Evolutionary conservation across 805 yeast species (phyloP).

Genomic region (Kazachstania taianensis): DNA sequence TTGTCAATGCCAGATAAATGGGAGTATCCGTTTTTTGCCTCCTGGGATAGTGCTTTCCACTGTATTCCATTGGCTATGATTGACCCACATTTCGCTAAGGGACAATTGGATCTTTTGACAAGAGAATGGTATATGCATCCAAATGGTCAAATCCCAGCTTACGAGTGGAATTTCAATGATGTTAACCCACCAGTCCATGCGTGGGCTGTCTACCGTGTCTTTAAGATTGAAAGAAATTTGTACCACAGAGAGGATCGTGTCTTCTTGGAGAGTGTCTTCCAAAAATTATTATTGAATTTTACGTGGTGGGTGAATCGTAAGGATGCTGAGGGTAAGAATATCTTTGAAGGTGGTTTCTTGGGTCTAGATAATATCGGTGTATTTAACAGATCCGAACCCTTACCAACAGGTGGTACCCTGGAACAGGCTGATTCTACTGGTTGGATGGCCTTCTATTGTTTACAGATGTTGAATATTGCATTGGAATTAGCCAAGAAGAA

Average conservation of each 20-base stretch:
- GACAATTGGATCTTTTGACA: constrained; percentile 73
- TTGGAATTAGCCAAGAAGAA: constrained; percentile 79
- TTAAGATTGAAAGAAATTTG: constrained; percentile 78
- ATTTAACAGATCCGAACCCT: constrained; percentile 84
- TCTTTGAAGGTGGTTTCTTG: constrained; percentile 88
- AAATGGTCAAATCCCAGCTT: constrained; percentile 92
- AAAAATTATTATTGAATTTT: constrained; percentile 76
- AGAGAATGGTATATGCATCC: constrained; percentile 98
- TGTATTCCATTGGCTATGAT: constrained; percentile 88
- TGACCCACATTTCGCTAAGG: constrained; percentile 86
- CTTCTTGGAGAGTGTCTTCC: constrained; percentile 83
- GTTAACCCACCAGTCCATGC: constrained; percentile 97
- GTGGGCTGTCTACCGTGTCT: constrained; percentile 86
- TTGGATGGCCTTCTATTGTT: constrained; percentile 91
- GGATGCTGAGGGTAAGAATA: constrained; percentile 77
- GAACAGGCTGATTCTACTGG: constrained; percentile 96
- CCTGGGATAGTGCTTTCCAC: constrained; percentile 96
- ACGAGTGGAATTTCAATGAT: constrained; percentile 92
- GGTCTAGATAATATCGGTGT: constrained; percentile 90
- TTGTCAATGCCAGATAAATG: constrained; percentile 89
- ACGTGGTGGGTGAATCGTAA: constrained; percentile 98
- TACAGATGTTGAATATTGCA: constrained; percentile 88
- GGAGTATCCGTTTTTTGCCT: constrained; percentile 94
- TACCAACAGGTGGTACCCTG: constrained; percentile 83
- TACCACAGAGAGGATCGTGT: constrained; percentile 73